Base-by-base conservation (phyloP, 495 filamentous ascomycete genomes). In the Platismatia glauca region DNA sequence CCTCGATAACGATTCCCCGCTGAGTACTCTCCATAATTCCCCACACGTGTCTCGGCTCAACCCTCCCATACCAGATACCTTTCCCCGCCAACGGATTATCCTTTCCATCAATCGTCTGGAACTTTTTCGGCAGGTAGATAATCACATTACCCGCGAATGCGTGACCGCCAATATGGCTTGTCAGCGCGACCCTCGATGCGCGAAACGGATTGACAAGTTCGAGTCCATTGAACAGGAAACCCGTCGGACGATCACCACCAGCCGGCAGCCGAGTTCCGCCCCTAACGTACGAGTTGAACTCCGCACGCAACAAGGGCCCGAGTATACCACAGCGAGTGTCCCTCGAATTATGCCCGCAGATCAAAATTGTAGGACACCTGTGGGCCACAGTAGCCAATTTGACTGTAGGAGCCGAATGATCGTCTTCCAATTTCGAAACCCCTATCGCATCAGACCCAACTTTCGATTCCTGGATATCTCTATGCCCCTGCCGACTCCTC, bases 91-190 rank as follows among this genome's bases (percentile, higher is more conserved):
- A 73, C 24, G 84, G 79, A 72, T 84, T 78, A n/a, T 46, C 53
- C 58, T 73, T 64, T 4, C 75, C 78, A 7, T 63, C 68, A 1
- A 75, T 77, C 9, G 67, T 70, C 9, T 69, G 71, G 77, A 76
- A 60, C 66, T 64, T 62, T 6, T 85, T 86, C 5, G 93, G 93
- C 5, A 96, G 75, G 71, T 96, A 97, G 1, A 97, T 74, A 56
- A 97, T 91, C 18, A 96, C 85, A 75, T 97, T 97, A 5, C 93
- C 93, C 0, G 93, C 93, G 69, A 87, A 96, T 65, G 94, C 94
- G 67, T 97, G 93, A 1, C 93, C 93, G 1, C 91, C 90, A 59
- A 97, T 83, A 75, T 97, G 93, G 71, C 88, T 93, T 62, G 93
- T 90, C 55, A 88, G 71, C 2, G 84, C 90, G 8, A 96, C 81